Evolutionary conservation across 2,329 filamentous ascomycete species (phyloP).

Genomic region (Domatiomyces catenatus): DNA sequence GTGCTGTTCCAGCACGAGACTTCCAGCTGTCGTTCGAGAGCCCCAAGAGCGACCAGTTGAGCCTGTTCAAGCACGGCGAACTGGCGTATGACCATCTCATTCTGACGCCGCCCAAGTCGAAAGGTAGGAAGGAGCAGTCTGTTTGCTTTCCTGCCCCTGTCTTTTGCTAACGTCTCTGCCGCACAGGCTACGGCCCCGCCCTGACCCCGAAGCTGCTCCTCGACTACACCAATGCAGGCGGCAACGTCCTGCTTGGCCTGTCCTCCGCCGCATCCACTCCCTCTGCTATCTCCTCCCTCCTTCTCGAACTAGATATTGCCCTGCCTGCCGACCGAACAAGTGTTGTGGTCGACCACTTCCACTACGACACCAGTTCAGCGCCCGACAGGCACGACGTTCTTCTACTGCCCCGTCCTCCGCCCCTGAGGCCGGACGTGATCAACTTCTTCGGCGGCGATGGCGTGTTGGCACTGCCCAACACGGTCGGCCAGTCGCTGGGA

Average conservation of each 20-base stretch:
- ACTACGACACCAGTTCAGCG: slow-evolving; percentile 65
- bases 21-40: slow-evolving; percentile 69
- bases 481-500: slow-evolving; percentile 68
- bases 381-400: slow-evolving; percentile 78
- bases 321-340: slow-evolving; percentile 75
- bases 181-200: slow-evolving; percentile 64
- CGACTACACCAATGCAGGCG: slow-evolving; percentile 78
- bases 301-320: slow-evolving; percentile 75
- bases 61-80: slow-evolving; percentile 73
- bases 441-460: slow-evolving; percentile 59
- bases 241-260: slow-evolving; percentile 79
- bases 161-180: slow-evolving; percentile 3
- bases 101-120: slow-evolving; percentile 75
- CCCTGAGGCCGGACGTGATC: slow-evolving; percentile 53
- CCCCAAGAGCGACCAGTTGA: slow-evolving; percentile 61
- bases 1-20: slow-evolving; percentile 50
- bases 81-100: slow-evolving; percentile 81
- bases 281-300: slow-evolving; percentile 57
- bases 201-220: slow-evolving; percentile 74
- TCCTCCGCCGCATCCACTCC: slow-evolving; percentile 57
- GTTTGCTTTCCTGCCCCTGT: slow-evolving; percentile 17
- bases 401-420: slow-evolving; percentile 53
- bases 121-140: slow-evolving; percentile 43
- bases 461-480: slow-evolving; percentile 65
- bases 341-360: slow-evolving; percentile 88